A percentile compares a stretch with the other conserved stretches of the same genome.
These are phyloP conservation scores for Echites panduratus DNA, from an alignment of 257 asterid species.

Conservation along the genomic window DNA sequence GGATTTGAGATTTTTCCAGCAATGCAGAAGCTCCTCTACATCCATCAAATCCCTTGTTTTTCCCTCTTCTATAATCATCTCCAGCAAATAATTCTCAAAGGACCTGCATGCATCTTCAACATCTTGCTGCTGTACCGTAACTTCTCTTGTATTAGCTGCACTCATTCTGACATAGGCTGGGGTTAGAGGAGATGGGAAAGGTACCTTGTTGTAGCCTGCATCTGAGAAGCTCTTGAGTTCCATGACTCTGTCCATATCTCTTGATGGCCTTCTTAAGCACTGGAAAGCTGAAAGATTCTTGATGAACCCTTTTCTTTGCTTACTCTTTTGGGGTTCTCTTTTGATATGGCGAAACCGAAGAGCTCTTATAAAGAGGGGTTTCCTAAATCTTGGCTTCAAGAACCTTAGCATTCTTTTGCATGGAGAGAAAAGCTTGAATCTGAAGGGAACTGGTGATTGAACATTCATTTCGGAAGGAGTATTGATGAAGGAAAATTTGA, in stretches of 20 bases:
- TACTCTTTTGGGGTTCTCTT: slow-evolving; percentile 10
- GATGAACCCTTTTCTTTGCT: slow-evolving; percentile 10
- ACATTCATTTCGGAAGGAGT: slow-evolving; percentile 30
- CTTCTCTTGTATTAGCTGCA: slow-evolving; percentile 11
- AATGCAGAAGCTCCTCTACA: slow-evolving; percentile 65
- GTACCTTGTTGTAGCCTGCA: slow-evolving; percentile 33
- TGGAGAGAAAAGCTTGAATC: slow-evolving; percentile 44
- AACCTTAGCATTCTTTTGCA: slow-evolving; percentile 47
- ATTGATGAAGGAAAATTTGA: slow-evolving; percentile 20
- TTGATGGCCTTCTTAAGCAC: slow-evolving; percentile 20
- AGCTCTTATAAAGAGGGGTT: slow-evolving; percentile 42
- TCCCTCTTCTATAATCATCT: slow-evolving; percentile 73
- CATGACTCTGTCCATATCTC: slow-evolving; percentile 32
- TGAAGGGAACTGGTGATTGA: slow-evolving; percentile 33
- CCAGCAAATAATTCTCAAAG: slow-evolving; percentile 59
- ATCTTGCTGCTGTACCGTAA: slow-evolving; percentile 16
- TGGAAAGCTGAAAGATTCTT: slow-evolving; percentile 23
- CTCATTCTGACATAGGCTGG: slow-evolving; percentile 49
- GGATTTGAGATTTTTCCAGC: slow-evolving; percentile 52
- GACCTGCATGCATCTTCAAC: slow-evolving; percentile 67
- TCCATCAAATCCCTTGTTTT: slow-evolving; percentile 48
- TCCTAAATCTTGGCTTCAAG: slow-evolving; percentile 40
- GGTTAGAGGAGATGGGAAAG: slow-evolving; percentile 63
- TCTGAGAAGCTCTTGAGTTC: slow-evolving; percentile 53
- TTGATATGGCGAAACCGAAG: slow-evolving; percentile 22